phyloP scores from a whole-genome alignment of 2,329 filamentous ascomycete genomes.

The Calonectria pauciramosa region DNA sequence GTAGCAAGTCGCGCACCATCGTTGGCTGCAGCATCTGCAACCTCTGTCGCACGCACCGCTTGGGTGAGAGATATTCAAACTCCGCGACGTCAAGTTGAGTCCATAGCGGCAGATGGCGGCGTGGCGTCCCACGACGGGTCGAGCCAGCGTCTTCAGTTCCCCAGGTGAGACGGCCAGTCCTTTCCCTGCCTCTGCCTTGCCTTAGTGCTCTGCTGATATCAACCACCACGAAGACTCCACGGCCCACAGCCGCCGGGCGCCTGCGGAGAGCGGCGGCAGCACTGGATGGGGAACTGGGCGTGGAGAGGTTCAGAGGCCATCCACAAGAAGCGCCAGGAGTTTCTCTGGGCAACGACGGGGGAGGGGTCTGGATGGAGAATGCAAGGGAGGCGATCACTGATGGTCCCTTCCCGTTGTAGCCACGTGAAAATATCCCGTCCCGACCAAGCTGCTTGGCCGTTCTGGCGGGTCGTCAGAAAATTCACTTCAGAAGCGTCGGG shows the following conservation, averaged over 20 bases:
- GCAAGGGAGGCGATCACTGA: constrained; percentile 29
- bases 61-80: constrained; percentile 31
- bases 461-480: constrained; percentile 23
- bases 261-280: background rate
- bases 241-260: constrained; percentile 2
- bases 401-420: constrained; percentile 34
- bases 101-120: constrained; percentile 27
- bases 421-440: constrained; percentile 45
- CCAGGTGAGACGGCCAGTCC: constrained; percentile 30
- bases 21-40: constrained; percentile 35
- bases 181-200: constrained; percentile 14
- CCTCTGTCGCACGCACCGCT: constrained; percentile 36
- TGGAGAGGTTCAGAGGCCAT: background rate
- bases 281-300: background rate
- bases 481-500: constrained; percentile 11
- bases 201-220: constrained; percentile 10
- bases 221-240: background rate
- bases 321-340: background rate
- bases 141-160: constrained; percentile 29
- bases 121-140: constrained; percentile 22
- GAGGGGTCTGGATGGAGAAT: constrained; percentile 6
- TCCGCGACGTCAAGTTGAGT: constrained; percentile 35
- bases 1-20: constrained; percentile 3
- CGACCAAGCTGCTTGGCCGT: constrained; percentile 35
- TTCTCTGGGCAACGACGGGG: background rate